Evolutionary conservation across 495 filamentous ascomycete genomes (phyloP), one percentile per base, ranked within the genome.

Genomic region (Platismatia glauca): DNA sequence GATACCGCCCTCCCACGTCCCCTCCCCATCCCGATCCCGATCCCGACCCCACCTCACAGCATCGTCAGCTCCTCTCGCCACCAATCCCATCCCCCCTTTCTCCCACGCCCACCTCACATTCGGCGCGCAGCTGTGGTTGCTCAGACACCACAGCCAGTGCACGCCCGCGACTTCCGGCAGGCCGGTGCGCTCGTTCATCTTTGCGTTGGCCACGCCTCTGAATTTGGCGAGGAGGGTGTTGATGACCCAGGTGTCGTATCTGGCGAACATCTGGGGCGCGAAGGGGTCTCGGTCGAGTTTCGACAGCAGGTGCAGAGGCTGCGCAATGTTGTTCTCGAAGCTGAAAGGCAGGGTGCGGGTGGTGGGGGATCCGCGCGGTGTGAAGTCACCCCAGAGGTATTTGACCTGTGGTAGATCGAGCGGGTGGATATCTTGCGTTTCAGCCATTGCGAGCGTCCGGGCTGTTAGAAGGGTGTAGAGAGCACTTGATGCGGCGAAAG

Each of bases 211-310:
- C 0, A 91, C 94, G 46, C 90, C 93, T 12, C 94, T 82, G 75
- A 97, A 96, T 71, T 98, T 98, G 58, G 88, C 84, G 73, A 91
- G 94, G 8, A 96, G 80, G 0, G 92, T 96, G 72, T 97, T 95
- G 68, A 95, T 80, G 11, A 97, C 82, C 94, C 94, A 98, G n/a
- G 87, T 77, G 64, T 96, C 92, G 72, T 90, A 88, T 20, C 77
- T 69, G 6, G 35, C 44, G 8, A 66, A 24, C 0, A 72, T 73
- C 35, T 87, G 77, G 3, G 80, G 76, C 22, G 78, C 77, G 76
- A 90, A 97, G 53, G 91, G 89, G 68, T 96, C 86, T 15, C 95
- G 79, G 59, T 89, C 89, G 88, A 97, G 93, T 72, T 91, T 91
- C 69, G 91, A 87, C 16, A 97, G 81, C 20, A 97, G 78, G 64